Conservation (phyloP, 352 stramenopile genomes). For the Pythium inflatum region DNA sequence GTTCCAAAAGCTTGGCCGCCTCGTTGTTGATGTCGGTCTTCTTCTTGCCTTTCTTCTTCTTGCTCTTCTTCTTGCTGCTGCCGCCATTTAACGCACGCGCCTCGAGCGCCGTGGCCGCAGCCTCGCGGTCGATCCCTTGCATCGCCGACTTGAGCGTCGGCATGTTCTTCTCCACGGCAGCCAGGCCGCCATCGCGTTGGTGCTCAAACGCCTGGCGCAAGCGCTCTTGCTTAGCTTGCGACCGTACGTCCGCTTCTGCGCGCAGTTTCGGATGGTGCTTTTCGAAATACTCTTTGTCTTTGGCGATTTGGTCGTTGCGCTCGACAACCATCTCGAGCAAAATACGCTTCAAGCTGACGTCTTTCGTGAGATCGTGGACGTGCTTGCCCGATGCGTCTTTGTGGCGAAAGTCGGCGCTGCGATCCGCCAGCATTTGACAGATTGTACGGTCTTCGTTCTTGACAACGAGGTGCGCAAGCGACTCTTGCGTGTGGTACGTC, state of each 20-base stretch:
- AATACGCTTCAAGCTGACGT: constrained; percentile 11
- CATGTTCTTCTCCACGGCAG: background rate
- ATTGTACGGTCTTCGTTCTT: background rate
- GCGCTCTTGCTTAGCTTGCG: background rate
- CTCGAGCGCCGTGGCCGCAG: background rate
- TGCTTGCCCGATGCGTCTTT: constrained; percentile 9
- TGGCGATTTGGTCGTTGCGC: background rate
- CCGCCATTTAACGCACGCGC: background rate
- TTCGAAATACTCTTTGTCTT: background rate
- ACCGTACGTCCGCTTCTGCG: background rate
- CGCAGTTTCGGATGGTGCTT: background rate
- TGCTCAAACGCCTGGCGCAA: constrained; percentile 6
- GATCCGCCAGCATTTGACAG: background rate
- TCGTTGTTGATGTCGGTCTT: background rate
- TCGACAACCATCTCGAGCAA: background rate
- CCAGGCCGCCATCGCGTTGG: background rate
- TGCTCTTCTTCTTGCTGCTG: constrained; percentile 30
- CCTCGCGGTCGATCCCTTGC: background rate
- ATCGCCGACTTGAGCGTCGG: constrained; percentile 1
- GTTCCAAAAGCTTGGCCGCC: background rate
- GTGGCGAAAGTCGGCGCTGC: constrained; percentile 3
- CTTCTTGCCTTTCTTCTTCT: constrained; percentile 39
- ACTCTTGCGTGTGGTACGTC: constrained; percentile 26
- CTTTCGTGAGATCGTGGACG: constrained; percentile 15
- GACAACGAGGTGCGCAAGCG: constrained; percentile 20